Percentiles rank a stretch among this genome's conserved stretches.
These are phyloP conservation scores for Pseudogymnoascus sp. DNA, from an alignment of 2,329 filamentous ascomycete genomes.

Conservation along the genomic window DNA sequence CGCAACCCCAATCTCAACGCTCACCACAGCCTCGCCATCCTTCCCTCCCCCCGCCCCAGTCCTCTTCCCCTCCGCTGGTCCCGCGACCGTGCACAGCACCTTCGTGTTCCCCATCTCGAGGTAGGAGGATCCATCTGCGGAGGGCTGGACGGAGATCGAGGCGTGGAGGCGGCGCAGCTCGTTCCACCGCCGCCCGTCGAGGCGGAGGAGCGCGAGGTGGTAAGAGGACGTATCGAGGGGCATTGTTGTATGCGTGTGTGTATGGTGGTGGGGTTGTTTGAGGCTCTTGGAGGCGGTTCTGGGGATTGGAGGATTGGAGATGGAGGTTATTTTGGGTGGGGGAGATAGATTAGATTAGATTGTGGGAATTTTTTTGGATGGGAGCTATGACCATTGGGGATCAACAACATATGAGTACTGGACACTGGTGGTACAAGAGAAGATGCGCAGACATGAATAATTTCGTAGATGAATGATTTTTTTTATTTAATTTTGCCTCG, in stretches of 20 bases:
- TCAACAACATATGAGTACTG: not conserved
- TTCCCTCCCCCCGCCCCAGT: slow-evolving; percentile 32
- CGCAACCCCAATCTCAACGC: slow-evolving; percentile 75
- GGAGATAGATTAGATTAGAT: slow-evolving; percentile 2
- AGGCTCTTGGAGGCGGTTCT: not conserved
- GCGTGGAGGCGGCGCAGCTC: slow-evolving; percentile 83
- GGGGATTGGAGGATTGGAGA: not conserved
- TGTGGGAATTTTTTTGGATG: not conserved
- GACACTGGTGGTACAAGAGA: not conserved
- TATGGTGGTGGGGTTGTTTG: not conserved
- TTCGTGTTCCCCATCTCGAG: slow-evolving; percentile 97
- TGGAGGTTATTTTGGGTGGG: slow-evolving; percentile 5
- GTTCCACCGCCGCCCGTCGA: slow-evolving; percentile 89
- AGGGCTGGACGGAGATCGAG: slow-evolving; percentile 84
- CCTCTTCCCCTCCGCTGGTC: slow-evolving; percentile 63
- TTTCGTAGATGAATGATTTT: not conserved
- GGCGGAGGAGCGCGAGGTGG: slow-evolving; percentile 71
- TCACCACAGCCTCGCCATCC: slow-evolving; percentile 53
- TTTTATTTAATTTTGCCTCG: not conserved
- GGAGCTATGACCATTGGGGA: not conserved
- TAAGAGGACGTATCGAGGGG: slow-evolving; percentile 93
- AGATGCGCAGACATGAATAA: not conserved
- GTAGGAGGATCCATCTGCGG: slow-evolving; percentile 87
- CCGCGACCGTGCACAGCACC: slow-evolving; percentile 84
- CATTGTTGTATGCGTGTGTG: slow-evolving; percentile 44